Evolutionary conservation across 2,329 filamentous ascomycete genomes (phyloP), one percentile per base, ranked within the genome.

Genomic region (Aspergillus aculeatinus): DNA sequence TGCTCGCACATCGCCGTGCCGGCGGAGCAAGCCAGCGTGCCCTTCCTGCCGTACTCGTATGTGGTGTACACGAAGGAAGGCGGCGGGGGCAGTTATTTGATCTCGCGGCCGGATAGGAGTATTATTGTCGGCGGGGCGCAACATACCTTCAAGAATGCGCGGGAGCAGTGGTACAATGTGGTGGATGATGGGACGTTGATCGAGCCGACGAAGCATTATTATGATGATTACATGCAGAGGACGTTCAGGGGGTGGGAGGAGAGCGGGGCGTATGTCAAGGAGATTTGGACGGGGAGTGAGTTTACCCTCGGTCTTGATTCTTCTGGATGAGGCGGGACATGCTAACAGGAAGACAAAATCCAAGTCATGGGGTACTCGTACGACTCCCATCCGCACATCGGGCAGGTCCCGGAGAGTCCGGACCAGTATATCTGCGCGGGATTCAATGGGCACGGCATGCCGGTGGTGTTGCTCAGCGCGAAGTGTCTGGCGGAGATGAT

Each of bases 391-490:
- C 83, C 83, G 0, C 81, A 83, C 63, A 78, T 89, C 53, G 86
- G 86, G 0, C 64, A 74, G 1, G 77, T 80, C 52, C 82, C 81
- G 1, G 76, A 69, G 1, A 69, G 68, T 52, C 65, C 72, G 12
- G 80, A 82, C 0, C 68, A 89, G 21, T 89, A 83, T 80, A 77
- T 87, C 3, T 79, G 80, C 33, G 85, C 83, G 3, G 82, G 85
- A 3, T 89, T 89, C 65, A 87, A 88, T 68, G 88, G 88, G 0
- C 86, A 89, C 70, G 86, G 87, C 0, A 89, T 89, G 87, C 86
- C 87, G 1, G 72, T 86, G 19, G 86, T 85, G 58, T 83, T 85
- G 75, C 81, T 86, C 68, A 83, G 82, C 25, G 85, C 85, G 0
- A 82, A 83, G 65, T 87, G 82, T 2, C 67, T 89, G 56, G 84